Evolutionary conservation across 495 filamentous ascomycete genomes (phyloP).

Genomic region (Talaromyces nanjingensis): DNA sequence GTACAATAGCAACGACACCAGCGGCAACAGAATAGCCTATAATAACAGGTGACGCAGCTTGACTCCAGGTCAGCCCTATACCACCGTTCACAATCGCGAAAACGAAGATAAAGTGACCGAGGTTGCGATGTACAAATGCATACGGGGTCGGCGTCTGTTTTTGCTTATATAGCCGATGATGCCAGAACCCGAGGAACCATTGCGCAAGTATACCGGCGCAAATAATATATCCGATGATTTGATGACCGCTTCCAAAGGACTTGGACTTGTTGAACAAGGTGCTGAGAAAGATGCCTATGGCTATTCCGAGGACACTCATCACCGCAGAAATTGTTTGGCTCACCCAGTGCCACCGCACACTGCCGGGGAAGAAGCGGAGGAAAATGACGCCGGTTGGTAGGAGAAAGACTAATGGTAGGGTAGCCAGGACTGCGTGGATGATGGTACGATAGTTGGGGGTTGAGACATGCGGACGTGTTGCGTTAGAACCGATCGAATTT

Average conservation of each 20-base stretch:
- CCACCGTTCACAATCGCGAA: conserved; percentile 44
- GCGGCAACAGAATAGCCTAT: conserved; percentile 14
- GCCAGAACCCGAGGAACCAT: conserved; percentile 35
- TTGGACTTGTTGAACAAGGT: conserved; percentile 47
- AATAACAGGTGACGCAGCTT: conserved; percentile 10
- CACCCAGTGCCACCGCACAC: conserved; percentile 43
- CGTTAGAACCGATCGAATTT: conserved; percentile 16
- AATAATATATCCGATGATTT: conserved; percentile 50
- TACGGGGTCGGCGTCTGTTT: conserved; percentile 36
- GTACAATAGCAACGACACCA: conserved; percentile 2
- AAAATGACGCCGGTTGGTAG: conserved; percentile 50
- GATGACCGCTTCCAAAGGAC: conserved; percentile 47
- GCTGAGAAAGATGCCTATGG: conserved; percentile 43
- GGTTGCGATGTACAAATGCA: conserved; percentile 39
- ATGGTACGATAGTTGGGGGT: conserved; percentile 25
- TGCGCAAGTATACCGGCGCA: conserved; percentile 40
- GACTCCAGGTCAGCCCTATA: conserved; percentile 15
- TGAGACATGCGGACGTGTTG: conserved; percentile 7
- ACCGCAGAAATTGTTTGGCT: conserved; percentile 37
- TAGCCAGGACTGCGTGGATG: conserved; percentile 48
- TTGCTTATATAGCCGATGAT: conserved; percentile 42
- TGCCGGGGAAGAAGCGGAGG: conserved; percentile 33
- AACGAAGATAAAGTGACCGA: conserved; percentile 44
- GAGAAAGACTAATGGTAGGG: conserved; percentile 42
- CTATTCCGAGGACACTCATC: conserved; percentile 38